Evolutionary conservation across 495 filamentous ascomycete species (phyloP).

Genomic region (Tuber magnatum): DNA sequence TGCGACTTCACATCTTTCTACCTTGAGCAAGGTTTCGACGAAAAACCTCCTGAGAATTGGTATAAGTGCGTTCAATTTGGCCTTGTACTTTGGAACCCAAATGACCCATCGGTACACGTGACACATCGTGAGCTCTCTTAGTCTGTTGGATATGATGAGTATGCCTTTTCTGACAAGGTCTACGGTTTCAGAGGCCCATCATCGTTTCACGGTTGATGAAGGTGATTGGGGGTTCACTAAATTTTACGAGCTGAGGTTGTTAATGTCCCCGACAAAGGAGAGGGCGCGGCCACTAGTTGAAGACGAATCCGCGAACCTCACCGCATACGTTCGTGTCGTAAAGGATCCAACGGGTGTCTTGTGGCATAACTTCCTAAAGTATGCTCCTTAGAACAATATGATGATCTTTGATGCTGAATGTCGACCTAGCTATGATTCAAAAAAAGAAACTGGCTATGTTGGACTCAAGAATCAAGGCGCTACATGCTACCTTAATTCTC

Average conservation of each 20-base stretch:
- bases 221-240: conserved; percentile 98
- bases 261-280: conserved; percentile 64
- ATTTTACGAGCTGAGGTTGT: conserved; percentile 74
- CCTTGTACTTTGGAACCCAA: conserved; percentile 86
- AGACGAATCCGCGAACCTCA: conserved; percentile 76
- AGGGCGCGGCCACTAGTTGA: conserved; percentile 72
- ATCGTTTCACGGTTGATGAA: conserved; percentile 90
- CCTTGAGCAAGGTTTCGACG: conserved; percentile 82
- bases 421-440: conserved; percentile 75
- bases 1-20: conserved; percentile 90
- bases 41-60: conserved; percentile 70
- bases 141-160: conserved; percentile 23
- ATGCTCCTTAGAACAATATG: conserved; percentile 28
- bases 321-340: conserved; percentile 85
- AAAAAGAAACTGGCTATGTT: conserved; percentile 95
- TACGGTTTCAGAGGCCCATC: conserved; percentile 54
- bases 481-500: conserved; percentile 96
- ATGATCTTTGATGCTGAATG: conserved; percentile 33
- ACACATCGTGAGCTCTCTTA: conserved; percentile 47
- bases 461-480: conserved; percentile 96
- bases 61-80: conserved; percentile 94
- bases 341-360: conserved; percentile 98
- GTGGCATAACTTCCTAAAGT: conserved; percentile 97
- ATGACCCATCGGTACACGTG: conserved; percentile 69
- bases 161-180: conserved; percentile 10